These are phyloP conservation scores for Lophium mytilinum DNA, from an alignment of 495 filamentous ascomycete genomes.

Conservation along the genomic window DNA sequence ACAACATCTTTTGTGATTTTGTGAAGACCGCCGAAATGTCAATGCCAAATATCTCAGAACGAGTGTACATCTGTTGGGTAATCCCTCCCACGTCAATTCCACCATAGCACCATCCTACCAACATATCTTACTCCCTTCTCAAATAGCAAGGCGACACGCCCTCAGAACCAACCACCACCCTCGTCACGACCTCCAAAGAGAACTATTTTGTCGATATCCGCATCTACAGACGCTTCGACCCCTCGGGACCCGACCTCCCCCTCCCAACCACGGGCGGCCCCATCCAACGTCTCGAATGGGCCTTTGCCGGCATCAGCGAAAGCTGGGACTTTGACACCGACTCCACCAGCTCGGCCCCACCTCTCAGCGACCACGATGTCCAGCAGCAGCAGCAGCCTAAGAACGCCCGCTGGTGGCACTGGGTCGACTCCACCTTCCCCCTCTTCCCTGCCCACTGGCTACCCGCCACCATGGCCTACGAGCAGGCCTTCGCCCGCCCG, in stretches of 20 bases:
- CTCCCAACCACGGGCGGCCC: background rate
- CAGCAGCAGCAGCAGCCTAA: background rate
- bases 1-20: too few relatives aligned
- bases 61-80: conserved; percentile 19
- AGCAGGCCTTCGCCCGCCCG: too few relatives aligned
- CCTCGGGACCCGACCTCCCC: background rate
- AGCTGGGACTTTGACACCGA: background rate
- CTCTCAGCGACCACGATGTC: background rate
- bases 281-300: conserved; percentile 12
- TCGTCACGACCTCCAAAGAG: conserved; percentile 14
- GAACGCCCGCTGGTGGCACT: conserved; percentile 13
- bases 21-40: background rate
- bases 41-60: conserved; percentile 12
- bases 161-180: conserved; percentile 18
- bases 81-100: conserved; percentile 6
- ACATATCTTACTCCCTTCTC: conserved; percentile 2
- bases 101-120: conserved; percentile 10
- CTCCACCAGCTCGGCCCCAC: background rate
- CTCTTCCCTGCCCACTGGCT: too few relatives aligned
- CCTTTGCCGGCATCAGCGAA: conserved; percentile 8
- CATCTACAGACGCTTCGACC: conserved; percentile 4
- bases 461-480: too few relatives aligned
- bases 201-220: conserved; percentile 18
- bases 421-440: conserved; percentile 9
- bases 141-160: background rate